Percentiles rank a stretch among this genome's conserved stretches.
Conservation (phyloP, 768 basidiomycete species). For the Gymnopilus dilepis region DNA sequence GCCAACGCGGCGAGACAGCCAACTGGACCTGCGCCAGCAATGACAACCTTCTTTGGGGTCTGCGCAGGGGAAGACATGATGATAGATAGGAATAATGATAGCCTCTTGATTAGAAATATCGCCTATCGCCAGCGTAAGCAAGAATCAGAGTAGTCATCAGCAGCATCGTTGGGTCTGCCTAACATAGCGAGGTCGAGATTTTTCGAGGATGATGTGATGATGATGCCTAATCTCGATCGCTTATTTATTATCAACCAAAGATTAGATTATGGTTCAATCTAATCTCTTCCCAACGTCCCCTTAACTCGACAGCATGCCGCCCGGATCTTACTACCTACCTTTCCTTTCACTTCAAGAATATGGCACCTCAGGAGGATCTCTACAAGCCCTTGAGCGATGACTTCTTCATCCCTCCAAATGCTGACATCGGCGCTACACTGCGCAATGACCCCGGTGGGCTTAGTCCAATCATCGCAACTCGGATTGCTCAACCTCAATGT, state of each 20-base stretch:
- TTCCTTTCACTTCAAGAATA: not conserved
- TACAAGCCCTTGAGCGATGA: conserved; percentile 51
- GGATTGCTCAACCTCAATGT: conserved; percentile 5
- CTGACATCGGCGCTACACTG: conserved; percentile 47
- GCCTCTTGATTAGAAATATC: not conserved
- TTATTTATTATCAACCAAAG: conserved; percentile 11
- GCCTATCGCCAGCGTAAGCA: conserved; percentile 1
- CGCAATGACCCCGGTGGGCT: conserved; percentile 44
- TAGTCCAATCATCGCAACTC: not conserved
- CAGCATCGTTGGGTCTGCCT: conserved; percentile 2
- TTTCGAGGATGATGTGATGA: conserved; percentile 11
- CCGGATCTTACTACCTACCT: conserved; percentile 18
- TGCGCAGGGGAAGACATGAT: not conserved
- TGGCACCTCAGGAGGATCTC: conserved; percentile 24
- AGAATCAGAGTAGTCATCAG: conserved; percentile 14
- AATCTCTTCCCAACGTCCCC: conserved; percentile 18
- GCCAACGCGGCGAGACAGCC: conserved; percentile 90
- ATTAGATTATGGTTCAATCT: conserved; percentile 26
- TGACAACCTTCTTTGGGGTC: conserved; percentile 46
- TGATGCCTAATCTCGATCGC: conserved; percentile 16
- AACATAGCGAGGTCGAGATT: conserved; percentile 14
- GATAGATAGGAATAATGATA: conserved; percentile 9
- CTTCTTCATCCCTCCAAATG: conserved; percentile 63
- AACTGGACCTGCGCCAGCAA: conserved; percentile 92
- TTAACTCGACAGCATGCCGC: conserved; percentile 5